phyloP scores from a whole-genome alignment of 345 rosid species.

The Conringia planisiliqua region DNA sequence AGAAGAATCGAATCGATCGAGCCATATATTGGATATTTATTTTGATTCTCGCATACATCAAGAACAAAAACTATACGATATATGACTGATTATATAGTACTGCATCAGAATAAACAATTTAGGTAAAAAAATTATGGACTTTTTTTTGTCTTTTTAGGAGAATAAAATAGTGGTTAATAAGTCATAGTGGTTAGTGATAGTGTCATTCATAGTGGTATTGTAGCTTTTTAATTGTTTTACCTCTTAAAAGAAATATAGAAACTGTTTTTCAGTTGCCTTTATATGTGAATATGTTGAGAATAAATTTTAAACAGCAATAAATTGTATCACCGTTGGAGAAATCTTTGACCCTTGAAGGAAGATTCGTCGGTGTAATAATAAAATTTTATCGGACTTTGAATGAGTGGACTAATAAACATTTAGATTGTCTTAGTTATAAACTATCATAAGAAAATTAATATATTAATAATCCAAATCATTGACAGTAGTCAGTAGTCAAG shows the following conservation, averaged over 20 bases:
- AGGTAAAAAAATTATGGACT: not conserved
- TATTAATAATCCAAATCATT: slow-evolving; percentile 11
- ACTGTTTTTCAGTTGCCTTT: not conserved
- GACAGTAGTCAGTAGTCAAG: slow-evolving; percentile 13
- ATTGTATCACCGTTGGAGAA: slow-evolving; percentile 8
- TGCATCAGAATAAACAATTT: slow-evolving; percentile 1
- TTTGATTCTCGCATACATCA: not conserved
- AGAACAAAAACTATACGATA: not conserved
- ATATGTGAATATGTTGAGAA: slow-evolving; percentile 8
- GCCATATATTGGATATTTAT: slow-evolving; percentile 1
- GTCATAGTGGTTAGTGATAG: slow-evolving; percentile 12
- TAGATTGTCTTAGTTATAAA: not conserved
- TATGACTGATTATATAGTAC: not conserved
- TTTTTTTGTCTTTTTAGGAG: not conserved
- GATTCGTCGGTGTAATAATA: slow-evolving; percentile 9
- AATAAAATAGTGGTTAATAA: not conserved
- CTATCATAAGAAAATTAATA: not conserved
- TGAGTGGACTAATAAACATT: slow-evolving; percentile 2
- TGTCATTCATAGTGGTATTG: slow-evolving; percentile 9
- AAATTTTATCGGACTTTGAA: not conserved
- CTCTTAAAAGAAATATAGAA: not conserved
- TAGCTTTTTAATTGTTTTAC: slow-evolving; percentile 7
- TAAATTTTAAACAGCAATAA: not conserved
- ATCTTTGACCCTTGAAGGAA: slow-evolving; percentile 15
- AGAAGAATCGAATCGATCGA: slow-evolving; percentile 19